Evolutionary conservation across 2,329 filamentous ascomycete genomes (phyloP).

Genomic region (Claviceps humidiphila): DNA sequence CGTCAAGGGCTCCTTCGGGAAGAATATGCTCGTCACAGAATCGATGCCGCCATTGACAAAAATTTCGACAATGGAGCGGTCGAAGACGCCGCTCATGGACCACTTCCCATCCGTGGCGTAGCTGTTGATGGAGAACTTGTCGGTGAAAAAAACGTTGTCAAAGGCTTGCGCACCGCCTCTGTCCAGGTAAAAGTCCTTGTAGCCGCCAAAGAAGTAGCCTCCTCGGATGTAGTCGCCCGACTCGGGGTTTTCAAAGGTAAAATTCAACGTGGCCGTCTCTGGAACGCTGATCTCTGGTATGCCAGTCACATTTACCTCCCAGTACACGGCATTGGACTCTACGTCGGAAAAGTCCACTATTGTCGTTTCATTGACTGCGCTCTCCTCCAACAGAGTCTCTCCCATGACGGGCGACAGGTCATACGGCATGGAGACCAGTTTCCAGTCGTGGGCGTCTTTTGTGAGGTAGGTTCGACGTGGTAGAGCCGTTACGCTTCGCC

Average conservation of each 20-base stretch:
- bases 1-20: slow-evolving; percentile 9
- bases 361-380: slow-evolving; percentile 33
- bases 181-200: too few species aligned
- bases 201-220: too few species aligned
- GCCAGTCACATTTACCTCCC: slow-evolving; percentile 38
- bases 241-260: slow-evolving; percentile 13
- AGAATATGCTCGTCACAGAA: slow-evolving; percentile 15
- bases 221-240: slow-evolving; percentile 6
- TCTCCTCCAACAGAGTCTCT: too few species aligned
- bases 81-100: slow-evolving; percentile 20
- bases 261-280: slow-evolving; percentile 15
- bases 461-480: slow-evolving; percentile 38
- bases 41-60: slow-evolving; percentile 22
- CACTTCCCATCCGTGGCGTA: slow-evolving; percentile 10
- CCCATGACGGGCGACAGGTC: slow-evolving; percentile 34
- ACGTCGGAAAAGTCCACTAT: slow-evolving; percentile 32
- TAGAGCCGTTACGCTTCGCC: slow-evolving; percentile 20
- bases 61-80: slow-evolving; percentile 22
- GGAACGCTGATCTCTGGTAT: slow-evolving; percentile 11
- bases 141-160: slow-evolving; percentile 20
- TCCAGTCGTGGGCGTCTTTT: slow-evolving; percentile 38
- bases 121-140: slow-evolving; percentile 16
- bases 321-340: slow-evolving; percentile 28
- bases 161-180: slow-evolving; percentile 10
- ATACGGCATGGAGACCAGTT: slow-evolving; percentile 36